Evolutionary conservation across 2,329 filamentous ascomycete species (phyloP).

Genomic region (Colletotrichum cordylinicola): DNA sequence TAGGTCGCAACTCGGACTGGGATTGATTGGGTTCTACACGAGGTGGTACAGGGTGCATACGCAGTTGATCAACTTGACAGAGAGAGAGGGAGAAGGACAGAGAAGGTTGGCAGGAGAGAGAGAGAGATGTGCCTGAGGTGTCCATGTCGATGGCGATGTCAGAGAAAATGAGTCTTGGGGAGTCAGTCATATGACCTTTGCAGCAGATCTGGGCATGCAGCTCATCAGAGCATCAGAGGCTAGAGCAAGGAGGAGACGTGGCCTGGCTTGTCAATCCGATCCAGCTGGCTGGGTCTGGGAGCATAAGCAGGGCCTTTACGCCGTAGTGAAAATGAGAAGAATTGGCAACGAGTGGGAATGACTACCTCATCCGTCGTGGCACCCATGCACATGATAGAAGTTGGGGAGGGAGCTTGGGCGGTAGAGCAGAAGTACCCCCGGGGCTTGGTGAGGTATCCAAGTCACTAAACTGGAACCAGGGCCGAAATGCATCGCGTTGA

Average conservation of each 20-base stretch:
- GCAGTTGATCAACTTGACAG: not conserved
- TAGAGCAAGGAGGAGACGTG: not conserved
- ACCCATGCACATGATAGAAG: not conserved
- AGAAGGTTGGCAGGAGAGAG: not conserved
- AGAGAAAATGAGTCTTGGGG: not conserved
- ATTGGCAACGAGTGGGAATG: not conserved
- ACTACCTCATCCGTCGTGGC: not conserved
- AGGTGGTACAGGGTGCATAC: not conserved
- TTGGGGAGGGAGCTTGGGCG: not conserved
- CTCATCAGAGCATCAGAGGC: not conserved
- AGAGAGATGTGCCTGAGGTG: not conserved
- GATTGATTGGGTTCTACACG: conserved; percentile 6
- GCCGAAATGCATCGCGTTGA: not conserved
- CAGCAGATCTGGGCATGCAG: not conserved
- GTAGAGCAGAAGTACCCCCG: not conserved
- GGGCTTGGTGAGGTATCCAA: not conserved
- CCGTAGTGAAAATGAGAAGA: not conserved
- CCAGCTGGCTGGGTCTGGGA: conserved; percentile 4
- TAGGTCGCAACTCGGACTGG: conserved; percentile 8
- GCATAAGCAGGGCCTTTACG: not conserved
- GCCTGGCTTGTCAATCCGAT: not conserved
- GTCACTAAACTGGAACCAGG: conserved; percentile 15
- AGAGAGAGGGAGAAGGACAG: not conserved
- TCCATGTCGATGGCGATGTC: not conserved
- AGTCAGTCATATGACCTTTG: not conserved